Base-by-base conservation (phyloP, 2,329 filamentous ascomycete genomes). In the Botryotinia narcissicola region DNA sequence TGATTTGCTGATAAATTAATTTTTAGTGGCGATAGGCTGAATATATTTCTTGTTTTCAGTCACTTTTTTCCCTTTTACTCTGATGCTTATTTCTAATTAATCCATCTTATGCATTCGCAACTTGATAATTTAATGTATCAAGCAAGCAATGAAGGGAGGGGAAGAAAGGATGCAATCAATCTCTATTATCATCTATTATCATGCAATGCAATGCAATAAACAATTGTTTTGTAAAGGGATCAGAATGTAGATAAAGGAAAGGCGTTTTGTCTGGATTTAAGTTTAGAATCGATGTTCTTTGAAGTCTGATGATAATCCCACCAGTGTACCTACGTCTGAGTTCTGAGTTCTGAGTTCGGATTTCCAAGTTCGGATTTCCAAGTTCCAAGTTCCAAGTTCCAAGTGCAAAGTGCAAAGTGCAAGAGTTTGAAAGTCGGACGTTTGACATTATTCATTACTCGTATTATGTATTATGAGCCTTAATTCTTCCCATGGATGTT, bases 1-100 rank as follows among this genome's bases (percentile, higher is more conserved):
- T 51, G 57, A 71, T 63, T 63, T 71, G 69, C 42, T 51, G 37
- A 37, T 63, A 32, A n/a, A 25, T 60, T 60, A 14, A 16, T 35
- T n/a, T 40, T n/a, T 51, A 48, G 42, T 40, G 40, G 57, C 42
- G 40, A 70, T 61, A 61, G 54, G 22, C 29, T 46, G 40, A 22
- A 46, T 61, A 37, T 61, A 40, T 40, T 10, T 48, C 59, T 71
- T 62, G 32, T 51, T 71, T 64, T 48, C 62, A 35, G 20, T 44
- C 37, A 18, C 29, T n/a, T 69, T 51, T 51, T 57, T 35, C 35
- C 4, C 48, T 32, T 29, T 3, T 29, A 7, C 8, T n/a, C 48
- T 22, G 16, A 5, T n/a, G 44, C n/a, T n/a, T 20, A 29, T 25
- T 57, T 70, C 29, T 42, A 32, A 37, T 70, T 46, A 32, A 22